Evolutionary conservation across 2,329 filamentous ascomycete genomes (phyloP).

Genomic region (Fusarium devonianum): DNA sequence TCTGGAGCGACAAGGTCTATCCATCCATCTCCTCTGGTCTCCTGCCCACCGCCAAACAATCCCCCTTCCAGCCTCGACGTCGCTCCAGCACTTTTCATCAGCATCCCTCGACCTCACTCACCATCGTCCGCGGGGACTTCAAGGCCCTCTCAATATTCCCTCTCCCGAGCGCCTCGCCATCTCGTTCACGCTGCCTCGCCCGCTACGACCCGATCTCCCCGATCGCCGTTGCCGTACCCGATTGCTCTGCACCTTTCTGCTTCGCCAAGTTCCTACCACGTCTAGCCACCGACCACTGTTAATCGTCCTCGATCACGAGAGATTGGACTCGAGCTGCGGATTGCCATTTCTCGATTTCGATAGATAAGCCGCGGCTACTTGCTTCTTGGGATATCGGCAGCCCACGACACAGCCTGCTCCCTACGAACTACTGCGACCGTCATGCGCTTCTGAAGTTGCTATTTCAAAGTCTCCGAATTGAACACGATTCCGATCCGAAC

Average conservation of each 20-base stretch:
- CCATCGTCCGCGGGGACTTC: conserved; percentile 13
- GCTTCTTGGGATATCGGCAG: conserved; percentile 10
- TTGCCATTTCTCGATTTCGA: background rate
- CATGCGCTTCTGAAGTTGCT: conserved; percentile 38
- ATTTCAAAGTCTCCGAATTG: conserved; percentile 28
- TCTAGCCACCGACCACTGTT: conserved; percentile 23
- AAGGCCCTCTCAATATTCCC: too few species aligned
- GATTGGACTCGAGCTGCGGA: conserved; percentile 8
- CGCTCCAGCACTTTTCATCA: conserved; percentile 21
- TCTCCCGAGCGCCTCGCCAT: conserved; percentile 3
- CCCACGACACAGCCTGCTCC: conserved; percentile 22
- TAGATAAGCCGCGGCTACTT: background rate
- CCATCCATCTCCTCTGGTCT: conserved; percentile 34
- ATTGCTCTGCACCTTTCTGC: conserved; percentile 26
- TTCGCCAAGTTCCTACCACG: conserved; percentile 29
- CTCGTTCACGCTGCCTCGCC: conserved; percentile 11
- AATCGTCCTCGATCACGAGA: conserved; percentile 4
- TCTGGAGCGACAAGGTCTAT: conserved; percentile 36
- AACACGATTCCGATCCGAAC: conserved; percentile 11
- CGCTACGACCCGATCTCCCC: conserved; percentile 30
- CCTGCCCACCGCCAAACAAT: conserved; percentile 37
- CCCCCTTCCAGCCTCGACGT: conserved; percentile 34
- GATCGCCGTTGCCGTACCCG: conserved; percentile 28
- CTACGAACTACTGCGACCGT: conserved; percentile 26
- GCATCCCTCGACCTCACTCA: conserved; percentile 11